These are phyloP conservation scores for Verbena officinalis DNA, from an alignment of 257 asterid species.

Conservation along the genomic window DNA sequence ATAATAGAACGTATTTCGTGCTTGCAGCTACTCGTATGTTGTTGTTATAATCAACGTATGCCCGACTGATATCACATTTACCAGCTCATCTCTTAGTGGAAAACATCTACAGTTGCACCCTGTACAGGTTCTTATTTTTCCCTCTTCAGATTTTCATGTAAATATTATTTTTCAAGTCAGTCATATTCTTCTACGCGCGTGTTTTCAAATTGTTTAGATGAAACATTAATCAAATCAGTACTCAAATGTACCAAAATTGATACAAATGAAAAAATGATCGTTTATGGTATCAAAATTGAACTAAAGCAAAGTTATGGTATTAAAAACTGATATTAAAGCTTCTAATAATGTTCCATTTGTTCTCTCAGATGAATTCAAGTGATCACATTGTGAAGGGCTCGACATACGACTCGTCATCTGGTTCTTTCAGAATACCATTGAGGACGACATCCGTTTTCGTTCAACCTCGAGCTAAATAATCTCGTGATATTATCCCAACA, in stretches of 20 bases:
- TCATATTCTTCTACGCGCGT: too few species aligned
- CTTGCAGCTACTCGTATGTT: conserved; percentile 67
- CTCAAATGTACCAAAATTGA: too few species aligned
- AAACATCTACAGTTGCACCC: conserved; percentile 78
- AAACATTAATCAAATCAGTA: too few species aligned
- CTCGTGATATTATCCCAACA: too few species aligned
- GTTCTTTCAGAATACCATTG: conserved; percentile 69
- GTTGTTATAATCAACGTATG: conserved; percentile 61
- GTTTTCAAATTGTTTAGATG: not conserved
- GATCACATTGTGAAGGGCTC: conserved; percentile 71
- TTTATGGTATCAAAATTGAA: too few species aligned
- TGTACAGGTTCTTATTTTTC: conserved; percentile 55
- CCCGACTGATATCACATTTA: conserved; percentile 59
- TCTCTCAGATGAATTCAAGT: conserved; percentile 69
- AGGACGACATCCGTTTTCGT: conserved; percentile 83
- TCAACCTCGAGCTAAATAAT: conserved; percentile 43
- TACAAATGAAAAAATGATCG: too few species aligned
- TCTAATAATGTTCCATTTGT: too few species aligned
- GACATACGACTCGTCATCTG: conserved; percentile 60
- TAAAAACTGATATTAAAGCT: too few species aligned
- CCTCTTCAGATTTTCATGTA: not conserved
- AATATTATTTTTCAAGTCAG: not conserved
- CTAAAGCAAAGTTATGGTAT: too few species aligned
- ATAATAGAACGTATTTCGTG: conserved; percentile 18
- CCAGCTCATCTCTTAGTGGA: conserved; percentile 53